Base-by-base conservation (phyloP, 345 rosid genomes). In the Salix udensis region DNA sequence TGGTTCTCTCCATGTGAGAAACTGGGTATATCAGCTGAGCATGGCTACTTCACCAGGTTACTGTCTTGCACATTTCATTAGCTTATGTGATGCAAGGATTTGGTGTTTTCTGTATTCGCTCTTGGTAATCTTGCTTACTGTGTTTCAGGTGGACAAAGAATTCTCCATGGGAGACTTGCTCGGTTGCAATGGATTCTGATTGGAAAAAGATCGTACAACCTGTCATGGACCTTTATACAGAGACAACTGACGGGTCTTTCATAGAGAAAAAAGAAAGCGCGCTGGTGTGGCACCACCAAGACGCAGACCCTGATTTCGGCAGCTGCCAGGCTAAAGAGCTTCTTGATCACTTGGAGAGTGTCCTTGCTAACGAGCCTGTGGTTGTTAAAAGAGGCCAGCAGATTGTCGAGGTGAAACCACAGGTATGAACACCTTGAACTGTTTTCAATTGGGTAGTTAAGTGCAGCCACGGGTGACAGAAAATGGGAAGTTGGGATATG, bases 341-440 rank as follows among this genome's bases (percentile, higher is more conserved):
- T 69, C 91, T 88, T 23, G 91, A 89, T 87, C 98, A 93, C 74
- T 84, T 93, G 80, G 98, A 93, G 78, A 89, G 77, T 71, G 97
- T 93, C 44, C 97, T 93, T 71, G 86, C 93, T 6, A 91, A 91
- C 46, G 97, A 93, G 81, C 98, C 97, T 15, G 97, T 93, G 53
- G 90, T 89, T 79, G 98, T 91, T 74, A 93, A 89, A 82, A 87
- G 89, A 70, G 97, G 98, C 72, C 93, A 85, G 65, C 80, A 88
- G 65, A 93, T 93, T 36, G 97, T 93, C 60, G 98, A 93, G 87
- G 93, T 90, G 64, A 93, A 91, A 77, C 98, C 97, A n/a, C 98
- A 93, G 98, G 98, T 91, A 85, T 58, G 23, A 44, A 9, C 58
- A 23, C 19, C n/a, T 23, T 62, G 23, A 14, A 53, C 61, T 44